phyloP scores from a whole-genome alignment of 495 filamentous ascomycete species.

The Parathielavia hyrcaniae region DNA sequence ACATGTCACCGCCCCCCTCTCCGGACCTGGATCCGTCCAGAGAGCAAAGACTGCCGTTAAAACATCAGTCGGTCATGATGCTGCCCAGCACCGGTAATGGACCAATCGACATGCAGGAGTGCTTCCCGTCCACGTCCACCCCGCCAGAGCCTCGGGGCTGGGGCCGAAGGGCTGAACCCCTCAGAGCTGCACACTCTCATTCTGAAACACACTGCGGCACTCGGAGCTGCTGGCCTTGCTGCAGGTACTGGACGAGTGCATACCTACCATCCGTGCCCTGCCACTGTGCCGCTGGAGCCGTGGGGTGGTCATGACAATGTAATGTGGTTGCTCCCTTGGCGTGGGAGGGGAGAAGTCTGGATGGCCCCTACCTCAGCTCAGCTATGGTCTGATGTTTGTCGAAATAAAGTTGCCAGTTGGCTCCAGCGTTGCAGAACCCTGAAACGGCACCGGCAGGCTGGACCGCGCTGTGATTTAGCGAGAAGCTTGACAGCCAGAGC shows the following conservation, averaged over 20 bases:
- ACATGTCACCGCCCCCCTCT: background rate
- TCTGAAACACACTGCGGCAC: background rate
- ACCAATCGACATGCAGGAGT: constrained; percentile 7
- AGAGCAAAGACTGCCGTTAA: too few species aligned
- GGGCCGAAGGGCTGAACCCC: constrained; percentile 14
- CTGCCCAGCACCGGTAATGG: background rate
- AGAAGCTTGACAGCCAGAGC: constrained; percentile 1
- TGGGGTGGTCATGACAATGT: too few species aligned
- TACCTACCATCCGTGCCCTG: too few species aligned
- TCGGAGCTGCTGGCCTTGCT: background rate
- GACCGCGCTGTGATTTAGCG: constrained; percentile 17
- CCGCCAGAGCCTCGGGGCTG: constrained; percentile 8
- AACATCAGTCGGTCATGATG: background rate
- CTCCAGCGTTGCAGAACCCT: background rate
- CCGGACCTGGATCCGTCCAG: background rate
- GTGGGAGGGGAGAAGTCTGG: too few species aligned
- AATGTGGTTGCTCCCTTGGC: too few species aligned
- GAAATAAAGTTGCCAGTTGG: constrained; percentile 18
- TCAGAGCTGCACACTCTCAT: background rate
- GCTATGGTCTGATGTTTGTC: background rate
- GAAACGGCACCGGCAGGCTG: constrained; percentile 6
- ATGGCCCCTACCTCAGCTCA: too few species aligned
- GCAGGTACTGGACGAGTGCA: too few species aligned
- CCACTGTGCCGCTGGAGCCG: too few species aligned
- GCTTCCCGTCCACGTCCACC: background rate